A percentile compares a stretch with the other conserved stretches of the same genome.
phyloP scores from a whole-genome alignment of 2,329 filamentous ascomycete species.

The Canariomyces notabilis region DNA sequence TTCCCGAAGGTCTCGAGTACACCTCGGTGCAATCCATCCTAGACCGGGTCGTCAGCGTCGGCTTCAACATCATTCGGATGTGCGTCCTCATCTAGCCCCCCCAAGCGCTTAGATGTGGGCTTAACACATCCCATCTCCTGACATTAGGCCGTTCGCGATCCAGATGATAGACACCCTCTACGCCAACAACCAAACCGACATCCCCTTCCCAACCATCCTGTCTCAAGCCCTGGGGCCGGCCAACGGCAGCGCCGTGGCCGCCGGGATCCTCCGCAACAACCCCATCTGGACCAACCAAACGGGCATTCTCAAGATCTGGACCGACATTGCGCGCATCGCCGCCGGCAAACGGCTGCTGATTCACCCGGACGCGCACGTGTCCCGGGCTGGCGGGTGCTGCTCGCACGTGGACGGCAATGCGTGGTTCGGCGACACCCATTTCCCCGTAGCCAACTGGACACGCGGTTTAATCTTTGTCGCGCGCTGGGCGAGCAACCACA shows the following conservation, averaged over 20 bases:
- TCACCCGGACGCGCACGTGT: slow-evolving; percentile 38
- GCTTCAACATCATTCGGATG: slow-evolving; percentile 52
- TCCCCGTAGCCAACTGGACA: slow-evolving; percentile 49
- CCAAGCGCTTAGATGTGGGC: too few species aligned
- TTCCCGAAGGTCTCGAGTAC: slow-evolving; percentile 53
- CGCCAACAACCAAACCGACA: slow-evolving; percentile 35
- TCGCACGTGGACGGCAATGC: slow-evolving; percentile 45
- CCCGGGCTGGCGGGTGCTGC: slow-evolving; percentile 43
- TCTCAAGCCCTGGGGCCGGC: slow-evolving; percentile 38
- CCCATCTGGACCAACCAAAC: slow-evolving; percentile 43
- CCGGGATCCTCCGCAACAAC: slow-evolving; percentile 45
- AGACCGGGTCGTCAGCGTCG: slow-evolving; percentile 43
- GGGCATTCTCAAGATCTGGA: slow-evolving; percentile 41
- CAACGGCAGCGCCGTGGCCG: slow-evolving; percentile 44
- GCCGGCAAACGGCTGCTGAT: slow-evolving; percentile 34
- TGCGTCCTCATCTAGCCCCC: slow-evolving; percentile 13
- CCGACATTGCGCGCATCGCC: slow-evolving; percentile 32
- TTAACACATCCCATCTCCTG: too few species aligned
- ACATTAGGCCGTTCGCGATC: slow-evolving; percentile 43
- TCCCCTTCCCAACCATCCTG: slow-evolving; percentile 35
- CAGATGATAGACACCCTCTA: slow-evolving; percentile 50
- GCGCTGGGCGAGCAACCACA: slow-evolving; percentile 37
- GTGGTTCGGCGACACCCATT: slow-evolving; percentile 53
- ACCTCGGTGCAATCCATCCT: slow-evolving; percentile 45
- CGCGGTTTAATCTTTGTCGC: slow-evolving; percentile 50